phyloP scores from a whole-genome alignment of 2,329 filamentous ascomycete species.

The Tolypocladium pustulatum region DNA sequence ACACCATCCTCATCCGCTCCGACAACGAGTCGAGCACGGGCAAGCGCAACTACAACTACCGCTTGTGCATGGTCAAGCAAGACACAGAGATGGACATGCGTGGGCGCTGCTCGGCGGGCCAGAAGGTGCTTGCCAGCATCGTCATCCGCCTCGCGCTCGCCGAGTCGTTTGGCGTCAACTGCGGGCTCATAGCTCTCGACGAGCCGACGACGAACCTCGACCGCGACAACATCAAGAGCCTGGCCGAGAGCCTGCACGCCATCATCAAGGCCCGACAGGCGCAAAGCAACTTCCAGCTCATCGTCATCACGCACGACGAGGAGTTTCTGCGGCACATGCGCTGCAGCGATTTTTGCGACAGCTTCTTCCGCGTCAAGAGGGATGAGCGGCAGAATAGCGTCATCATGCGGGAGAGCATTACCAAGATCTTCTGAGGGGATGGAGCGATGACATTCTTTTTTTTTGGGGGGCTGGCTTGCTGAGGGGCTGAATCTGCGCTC shows the following conservation, averaged over 20 bases:
- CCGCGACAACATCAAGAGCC: conserved; percentile 81
- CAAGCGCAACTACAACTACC: conserved; percentile 89
- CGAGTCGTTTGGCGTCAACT: conserved; percentile 93
- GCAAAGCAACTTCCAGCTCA: conserved; percentile 93
- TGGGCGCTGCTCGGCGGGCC: conserved; percentile 88
- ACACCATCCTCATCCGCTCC: conserved; percentile 89
- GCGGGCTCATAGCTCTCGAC: conserved; percentile 90
- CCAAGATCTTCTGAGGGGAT: conserved; percentile 27
- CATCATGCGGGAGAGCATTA: conserved; percentile 61
- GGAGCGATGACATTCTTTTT: not conserved
- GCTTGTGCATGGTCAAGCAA: conserved; percentile 94
- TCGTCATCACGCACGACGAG: conserved; percentile 98
- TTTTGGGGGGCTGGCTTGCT: not conserved
- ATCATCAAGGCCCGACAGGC: conserved; percentile 77
- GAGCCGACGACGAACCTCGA: conserved; percentile 97
- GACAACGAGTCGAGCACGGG: conserved; percentile 67
- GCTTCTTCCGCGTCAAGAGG: conserved; percentile 78
- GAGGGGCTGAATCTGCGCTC: not conserved
- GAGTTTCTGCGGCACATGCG: conserved; percentile 91
- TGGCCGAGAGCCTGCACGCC: conserved; percentile 73
- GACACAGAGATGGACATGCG: conserved; percentile 99
- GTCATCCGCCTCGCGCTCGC: conserved; percentile 94
- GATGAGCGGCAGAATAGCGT: conserved; percentile 79
- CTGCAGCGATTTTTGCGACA: conserved; percentile 84
- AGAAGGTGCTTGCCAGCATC: conserved; percentile 93